phyloP scores from a whole-genome alignment of 2,329 filamentous ascomycete genomes.

The Trichoderma sp. region DNA sequence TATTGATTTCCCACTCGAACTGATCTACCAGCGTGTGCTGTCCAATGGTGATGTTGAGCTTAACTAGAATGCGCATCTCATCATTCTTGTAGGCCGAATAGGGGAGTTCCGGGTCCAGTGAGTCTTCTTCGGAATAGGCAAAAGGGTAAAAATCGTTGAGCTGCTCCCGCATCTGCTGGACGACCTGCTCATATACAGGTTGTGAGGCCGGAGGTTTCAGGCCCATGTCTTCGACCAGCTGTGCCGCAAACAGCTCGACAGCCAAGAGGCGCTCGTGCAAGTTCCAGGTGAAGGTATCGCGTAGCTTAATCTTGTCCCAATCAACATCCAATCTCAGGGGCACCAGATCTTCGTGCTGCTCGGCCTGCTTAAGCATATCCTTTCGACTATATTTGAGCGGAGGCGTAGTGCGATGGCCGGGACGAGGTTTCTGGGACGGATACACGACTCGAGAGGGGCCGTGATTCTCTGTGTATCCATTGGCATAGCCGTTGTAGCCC shows the following conservation, averaged over 20 bases:
- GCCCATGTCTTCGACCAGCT: slow-evolving; percentile 89
- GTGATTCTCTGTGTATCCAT: slow-evolving; percentile 75
- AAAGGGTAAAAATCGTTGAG: slow-evolving; percentile 92
- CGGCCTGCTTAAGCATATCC: slow-evolving; percentile 81
- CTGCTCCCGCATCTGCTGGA: slow-evolving; percentile 80
- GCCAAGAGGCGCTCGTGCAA: slow-evolving; percentile 84
- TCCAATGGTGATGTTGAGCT: slow-evolving; percentile 96
- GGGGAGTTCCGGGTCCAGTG: slow-evolving; percentile 83
- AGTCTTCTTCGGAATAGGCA: slow-evolving; percentile 84
- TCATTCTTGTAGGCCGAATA: slow-evolving; percentile 98
- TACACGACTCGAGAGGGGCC: slow-evolving; percentile 70
- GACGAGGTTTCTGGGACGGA: slow-evolving; percentile 72
- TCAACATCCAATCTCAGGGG: slow-evolving; percentile 92
- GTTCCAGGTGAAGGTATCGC: slow-evolving; percentile 99
- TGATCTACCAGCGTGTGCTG: slow-evolving; percentile 93
- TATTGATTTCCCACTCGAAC: slow-evolving; percentile 99
- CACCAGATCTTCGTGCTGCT: slow-evolving; percentile 87
- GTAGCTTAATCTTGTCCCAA: slow-evolving; percentile 90
- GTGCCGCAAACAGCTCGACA: slow-evolving; percentile 80
- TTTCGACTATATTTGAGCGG: slow-evolving; percentile 74
- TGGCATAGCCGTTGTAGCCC: slow-evolving; percentile 88
- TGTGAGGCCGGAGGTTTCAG: slow-evolving; percentile 70
- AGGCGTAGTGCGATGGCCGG: slow-evolving; percentile 74
- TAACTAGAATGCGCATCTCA: slow-evolving; percentile 95
- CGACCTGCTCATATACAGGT: slow-evolving; percentile 61